Evolutionary conservation across 1,284 basidiomycete species (phyloP).

Genomic region (Heterobasidion occidentale): DNA sequence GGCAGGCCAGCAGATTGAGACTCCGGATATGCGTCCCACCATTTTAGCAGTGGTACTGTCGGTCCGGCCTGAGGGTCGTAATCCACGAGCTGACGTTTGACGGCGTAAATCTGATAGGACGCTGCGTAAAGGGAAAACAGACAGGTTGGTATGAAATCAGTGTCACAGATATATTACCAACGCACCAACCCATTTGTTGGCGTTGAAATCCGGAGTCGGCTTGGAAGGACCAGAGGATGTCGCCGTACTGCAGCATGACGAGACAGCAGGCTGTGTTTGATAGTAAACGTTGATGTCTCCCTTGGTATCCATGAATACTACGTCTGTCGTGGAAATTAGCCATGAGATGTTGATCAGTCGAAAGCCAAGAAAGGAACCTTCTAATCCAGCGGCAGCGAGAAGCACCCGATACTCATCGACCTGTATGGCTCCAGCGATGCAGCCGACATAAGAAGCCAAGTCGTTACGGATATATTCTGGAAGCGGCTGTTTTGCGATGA

Average conservation of each 20-base stretch:
- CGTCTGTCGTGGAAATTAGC: neutral
- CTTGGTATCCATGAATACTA: neutral
- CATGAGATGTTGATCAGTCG: neutral
- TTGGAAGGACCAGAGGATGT: neutral
- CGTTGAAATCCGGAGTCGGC: neutral
- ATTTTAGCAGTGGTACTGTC: neutral
- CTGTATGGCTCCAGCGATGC: neutral
- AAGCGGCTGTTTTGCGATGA: neutral
- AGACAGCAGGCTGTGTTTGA: neutral
- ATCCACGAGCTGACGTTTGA: neutral
- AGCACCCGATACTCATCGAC: neutral
- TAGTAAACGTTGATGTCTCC: neutral
- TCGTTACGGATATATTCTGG: neutral
- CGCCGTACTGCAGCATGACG: neutral
- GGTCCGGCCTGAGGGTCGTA: neutral
- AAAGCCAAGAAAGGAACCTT: neutral
- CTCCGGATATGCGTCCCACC: neutral
- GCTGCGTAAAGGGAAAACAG: neutral
- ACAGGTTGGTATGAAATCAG: no score
- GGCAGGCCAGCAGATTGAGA: neutral
- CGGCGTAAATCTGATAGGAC: neutral
- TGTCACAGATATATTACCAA: neutral
- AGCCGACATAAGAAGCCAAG: neutral
- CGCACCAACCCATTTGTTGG: neutral
- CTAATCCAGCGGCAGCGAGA: neutral